Evolutionary conservation across 148 eudicot species (phyloP), one percentile per base, ranked within the genome.

Genomic region (Nepenthes gracilis): DNA sequence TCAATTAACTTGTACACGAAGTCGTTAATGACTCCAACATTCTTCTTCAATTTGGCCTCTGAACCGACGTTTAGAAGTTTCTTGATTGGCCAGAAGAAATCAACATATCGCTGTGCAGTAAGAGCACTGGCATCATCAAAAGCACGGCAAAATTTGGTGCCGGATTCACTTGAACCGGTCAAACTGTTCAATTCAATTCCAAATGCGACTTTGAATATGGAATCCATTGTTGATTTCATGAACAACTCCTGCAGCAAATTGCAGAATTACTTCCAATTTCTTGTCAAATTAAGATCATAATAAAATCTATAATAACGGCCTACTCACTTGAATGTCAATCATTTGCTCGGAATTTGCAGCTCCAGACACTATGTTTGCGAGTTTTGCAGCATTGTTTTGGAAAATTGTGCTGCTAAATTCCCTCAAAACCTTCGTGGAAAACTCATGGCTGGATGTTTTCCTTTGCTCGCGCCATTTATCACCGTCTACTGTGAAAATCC

Each of bases 151-250:
- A 85, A 85, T 50, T 61, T 50, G 13, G 48, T 51, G 12, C 95
- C 88, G 13, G 75, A 75, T 60, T 71, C 63, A 69, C 74, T 81
- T 61, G 91, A 82, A 64, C 83, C 86, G 40, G 82, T 77, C 2
- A 90, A 76, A 55, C 91, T 82, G 67, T 86, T 74, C 43, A 90
- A 73, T 9, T 86, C 97, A 23, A 84, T 88, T 65, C 97, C 95
- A 65, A 86, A 84, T 48, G 90, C 90, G 8, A 90, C 90, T 77
- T 81, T 80, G 74, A 86, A 84, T 58, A 90, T 40, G 6, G 45
- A 40, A 40, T 40, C 45, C 36, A 90, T 52, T 1, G 80, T 68
- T 67, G 58, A 75, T 72, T 75, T 80, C 95, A 86, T 90, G 32
- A 90, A 67, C 79, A 86, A 59, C 38, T 74, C 91, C 91, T 86